A percentile compares a stretch with the other conserved stretches of the same genome.
Evolutionary conservation across 2,329 filamentous ascomycete species (phyloP).

Genomic region (Lasiodiplodia sp.): DNA sequence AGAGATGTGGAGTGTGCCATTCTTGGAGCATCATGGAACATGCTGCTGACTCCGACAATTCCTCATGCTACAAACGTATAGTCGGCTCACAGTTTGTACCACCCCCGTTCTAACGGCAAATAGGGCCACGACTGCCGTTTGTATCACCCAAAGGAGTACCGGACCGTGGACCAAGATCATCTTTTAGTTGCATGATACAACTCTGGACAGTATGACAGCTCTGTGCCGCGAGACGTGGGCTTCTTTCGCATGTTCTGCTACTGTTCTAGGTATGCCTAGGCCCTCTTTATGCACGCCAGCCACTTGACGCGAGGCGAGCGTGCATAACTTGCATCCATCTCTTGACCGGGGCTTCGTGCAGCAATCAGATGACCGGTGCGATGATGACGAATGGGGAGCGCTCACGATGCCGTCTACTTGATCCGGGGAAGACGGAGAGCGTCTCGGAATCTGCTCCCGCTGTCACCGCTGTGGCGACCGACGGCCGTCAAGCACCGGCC

Average conservation of each 20-base stretch:
- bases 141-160: not conserved
- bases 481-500: not conserved
- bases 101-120: not conserved
- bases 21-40: not conserved
- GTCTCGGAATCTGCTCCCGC: not conserved
- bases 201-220: not conserved
- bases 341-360: not conserved
- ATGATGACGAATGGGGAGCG: slow-evolving; percentile 6
- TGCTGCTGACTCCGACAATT: not conserved
- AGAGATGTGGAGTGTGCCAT: not conserved
- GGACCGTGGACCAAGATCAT: not conserved
- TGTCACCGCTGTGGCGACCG: slow-evolving; percentile 9
- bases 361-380: slow-evolving; percentile 15
- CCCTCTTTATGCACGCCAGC: slow-evolving; percentile 13
- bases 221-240: not conserved
- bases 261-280: not conserved
- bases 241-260: not conserved
- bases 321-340: slow-evolving; percentile 4
- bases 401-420: not conserved
- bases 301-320: not conserved
- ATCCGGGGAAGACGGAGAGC: slow-evolving; percentile 6
- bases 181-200: not conserved
- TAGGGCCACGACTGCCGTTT: not conserved
- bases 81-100: not conserved
- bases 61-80: not conserved